Evolutionary conservation across 169 alveolate genomes (phyloP), one percentile per base, ranked within the genome.

Genomic region (Babesia ovata): DNA sequence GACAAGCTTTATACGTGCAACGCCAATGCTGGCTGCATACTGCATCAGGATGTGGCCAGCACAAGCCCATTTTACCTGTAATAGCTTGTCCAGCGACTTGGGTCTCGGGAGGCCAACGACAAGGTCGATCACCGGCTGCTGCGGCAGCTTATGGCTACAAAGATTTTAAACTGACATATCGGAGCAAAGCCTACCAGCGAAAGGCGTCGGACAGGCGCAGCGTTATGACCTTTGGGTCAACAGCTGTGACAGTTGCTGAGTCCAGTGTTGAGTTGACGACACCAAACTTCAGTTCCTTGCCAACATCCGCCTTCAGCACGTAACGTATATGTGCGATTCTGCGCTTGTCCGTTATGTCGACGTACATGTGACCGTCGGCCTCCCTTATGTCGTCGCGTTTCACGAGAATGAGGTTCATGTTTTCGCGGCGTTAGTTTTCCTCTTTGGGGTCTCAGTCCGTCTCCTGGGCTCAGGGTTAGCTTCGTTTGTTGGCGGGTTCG

Each of bases 101-200:
- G 93, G 93, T 28, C 93, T 74, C 17, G 93, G 93, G 14, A 88
- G 83, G n/a, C 91, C 93, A 62, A 88, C 69, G 14, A 86, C 81
- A 44, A 88, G 63, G 76, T 88, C 93, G 26, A 88, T 69, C 12
- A 86, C 57, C 11, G 92, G 93, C 54, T 17, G 67, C 50, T 21
- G 44, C 63, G 60, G 70, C 45, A 36, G 65, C n/a, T 0, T 53
- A 61, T 42, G 83, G 54, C 61, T 52, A n/a, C 44, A 54, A 61
- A 19, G 4, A 10, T 48, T 24, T 45, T 11, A 26, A 8, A 6
- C n/a, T 28, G 60, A 53, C 19, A 3, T 2, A 9, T 24, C 42
- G 28, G n/a, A 14, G 4, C 36, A 46, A 24, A 2, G 29, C 58
- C 21, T 62, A 81, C 88, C 33, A 39, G 45, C 21, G 44, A 52